phyloP scores from a whole-genome alignment of 2,329 filamentous ascomycete genomes.

The Colletotrichum cordylinicola region DNA sequence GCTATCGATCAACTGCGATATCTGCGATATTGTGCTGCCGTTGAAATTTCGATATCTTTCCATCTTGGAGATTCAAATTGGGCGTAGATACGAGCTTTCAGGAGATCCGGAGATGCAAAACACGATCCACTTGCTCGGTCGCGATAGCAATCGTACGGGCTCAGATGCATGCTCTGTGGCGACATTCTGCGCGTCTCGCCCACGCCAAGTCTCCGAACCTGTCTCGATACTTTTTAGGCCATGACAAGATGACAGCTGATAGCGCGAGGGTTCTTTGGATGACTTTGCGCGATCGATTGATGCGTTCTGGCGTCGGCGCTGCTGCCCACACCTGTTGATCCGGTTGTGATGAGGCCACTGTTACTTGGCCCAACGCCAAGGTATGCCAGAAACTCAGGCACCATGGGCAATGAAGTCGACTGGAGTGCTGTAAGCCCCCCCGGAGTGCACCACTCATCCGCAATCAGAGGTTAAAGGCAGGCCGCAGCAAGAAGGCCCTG shows the following conservation, averaged over 20 bases:
- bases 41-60: not conserved
- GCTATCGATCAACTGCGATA: not conserved
- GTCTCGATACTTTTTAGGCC: not conserved
- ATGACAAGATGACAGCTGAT: not conserved
- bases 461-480: not conserved
- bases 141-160: not conserved
- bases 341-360: not conserved
- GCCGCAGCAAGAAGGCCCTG: not conserved
- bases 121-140: slow-evolving; percentile 3
- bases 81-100: not conserved
- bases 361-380: not conserved
- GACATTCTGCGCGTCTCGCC: not conserved
- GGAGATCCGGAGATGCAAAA: slow-evolving; percentile 12
- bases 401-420: not conserved
- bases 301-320: not conserved
- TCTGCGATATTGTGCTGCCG: not conserved
- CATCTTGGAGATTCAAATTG: not conserved
- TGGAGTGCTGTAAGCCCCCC: not conserved
- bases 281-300: not conserved
- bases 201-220: not conserved
- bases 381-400: not conserved
- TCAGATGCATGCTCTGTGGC: not conserved
- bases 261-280: not conserved
- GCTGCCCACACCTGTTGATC: not conserved
- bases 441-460: not conserved